A percentile compares a stretch with the other conserved stretches of the same genome.
These are phyloP conservation scores for Chloranthus sessilifolius DNA, from an alignment of 164 flowering plant species.

Conservation along the genomic window DNA sequence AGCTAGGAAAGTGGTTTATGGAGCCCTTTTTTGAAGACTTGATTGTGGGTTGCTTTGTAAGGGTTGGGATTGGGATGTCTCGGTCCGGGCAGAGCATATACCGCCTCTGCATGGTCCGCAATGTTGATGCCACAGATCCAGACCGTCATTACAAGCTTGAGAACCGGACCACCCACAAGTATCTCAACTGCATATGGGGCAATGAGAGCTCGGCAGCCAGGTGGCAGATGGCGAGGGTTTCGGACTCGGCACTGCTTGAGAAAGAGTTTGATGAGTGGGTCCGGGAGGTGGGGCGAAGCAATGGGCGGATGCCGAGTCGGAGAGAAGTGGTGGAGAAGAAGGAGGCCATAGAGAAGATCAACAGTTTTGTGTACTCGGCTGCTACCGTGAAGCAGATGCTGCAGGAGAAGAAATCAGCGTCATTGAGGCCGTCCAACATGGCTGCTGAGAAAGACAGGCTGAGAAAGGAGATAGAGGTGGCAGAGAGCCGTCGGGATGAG, in stretches of 20 bases:
- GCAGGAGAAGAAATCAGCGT: slow-evolving; percentile 87
- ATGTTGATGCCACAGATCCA: slow-evolving; percentile 87
- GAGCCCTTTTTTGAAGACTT: slow-evolving; percentile 95
- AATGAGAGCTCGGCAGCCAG: slow-evolving; percentile 81
- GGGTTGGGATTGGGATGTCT: slow-evolving; percentile 91
- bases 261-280: slow-evolving; percentile 81
- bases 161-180: slow-evolving; percentile 77
- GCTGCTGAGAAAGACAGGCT: slow-evolving; percentile 88
- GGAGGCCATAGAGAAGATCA: slow-evolving; percentile 67
- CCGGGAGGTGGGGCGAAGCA: slow-evolving; percentile 69
- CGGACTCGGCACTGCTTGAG: slow-evolving; percentile 69
- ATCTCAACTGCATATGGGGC: slow-evolving; percentile 78
- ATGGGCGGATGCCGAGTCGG: slow-evolving; percentile 64
- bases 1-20: slow-evolving; percentile 88
- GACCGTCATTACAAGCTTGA: slow-evolving; percentile 74
- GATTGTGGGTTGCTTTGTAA: slow-evolving; percentile 91
- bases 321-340: slow-evolving; percentile 68
- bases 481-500: slow-evolving; percentile 57
- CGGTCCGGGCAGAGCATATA: slow-evolving; percentile 54
- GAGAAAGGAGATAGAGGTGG: slow-evolving; percentile 73
- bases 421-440: slow-evolving; percentile 67
- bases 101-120: slow-evolving; percentile 77
- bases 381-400: slow-evolving; percentile 94
- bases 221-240: slow-evolving; percentile 98
- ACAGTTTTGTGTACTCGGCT: slow-evolving; percentile 72